Base-by-base conservation (phyloP, 83 land plant genomes). In the Larix sibirica region DNA sequence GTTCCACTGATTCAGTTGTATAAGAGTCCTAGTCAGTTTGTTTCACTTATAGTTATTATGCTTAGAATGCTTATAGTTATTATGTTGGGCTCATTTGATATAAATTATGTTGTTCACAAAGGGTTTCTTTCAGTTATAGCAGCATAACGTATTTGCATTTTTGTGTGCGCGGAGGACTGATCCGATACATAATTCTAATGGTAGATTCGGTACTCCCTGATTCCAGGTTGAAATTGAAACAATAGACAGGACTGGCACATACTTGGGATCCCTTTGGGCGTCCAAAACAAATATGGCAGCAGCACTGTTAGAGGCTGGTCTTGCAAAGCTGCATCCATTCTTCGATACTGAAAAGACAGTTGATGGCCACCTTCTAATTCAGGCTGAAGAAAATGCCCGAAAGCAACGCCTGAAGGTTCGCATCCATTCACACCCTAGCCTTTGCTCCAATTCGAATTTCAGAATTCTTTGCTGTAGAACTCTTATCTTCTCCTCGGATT, bases 231-330 rank as follows among this genome's bases (percentile, higher is more conserved):
- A 96, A 81, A 90, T 98, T 23, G 99, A 96, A 82, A 90, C 96
- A 24, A 95, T 91, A 78, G 99, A 98, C 81, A 92, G 93, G 84
- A 94, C 96, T 54, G 99, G 99, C 68, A 96, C 99, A 20, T 98
- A 92, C 77, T 85, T 98, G 83, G 99, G 99, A 33, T 91, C 93
- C 31, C 64, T 96, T 23, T 98, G 97, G 97, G 99, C 96, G 81
- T 83, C 91, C 3, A 93, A 83, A 81, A 91, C 86, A 31, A 98
- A 98, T 59, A 79, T 98, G 82, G 97, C 94, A 47, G 83, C 89
- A 20, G 54, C 86, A 14, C 88, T 98, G 44, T 82, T 98, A 68
- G 99, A 96, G 81, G 95, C 97, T 69, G 99, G 99, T 16, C 83
- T 96, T 20, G 99, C 99, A 38, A 98, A 93, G 86, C 82, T 96